These are phyloP conservation scores for Diddensiella caesifluorescens DNA, from an alignment of 805 yeast species.

Conservation along the genomic window DNA sequence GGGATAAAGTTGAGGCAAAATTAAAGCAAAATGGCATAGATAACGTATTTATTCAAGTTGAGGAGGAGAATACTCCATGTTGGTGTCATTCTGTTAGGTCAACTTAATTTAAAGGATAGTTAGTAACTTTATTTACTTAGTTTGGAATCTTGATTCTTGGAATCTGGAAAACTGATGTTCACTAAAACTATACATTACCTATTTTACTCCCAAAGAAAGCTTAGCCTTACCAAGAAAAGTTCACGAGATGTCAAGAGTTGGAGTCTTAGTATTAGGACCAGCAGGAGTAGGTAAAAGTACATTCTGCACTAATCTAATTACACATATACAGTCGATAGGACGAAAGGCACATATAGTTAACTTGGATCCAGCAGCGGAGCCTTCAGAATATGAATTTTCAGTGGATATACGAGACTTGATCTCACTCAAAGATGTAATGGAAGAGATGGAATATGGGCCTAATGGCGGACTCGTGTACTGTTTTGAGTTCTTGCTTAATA, in stretches of 20 bases:
- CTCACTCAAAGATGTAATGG: constrained; percentile 90
- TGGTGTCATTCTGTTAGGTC: too few relatives aligned
- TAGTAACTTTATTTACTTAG: too few relatives aligned
- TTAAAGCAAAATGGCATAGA: constrained; percentile 47
- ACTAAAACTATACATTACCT: too few relatives aligned
- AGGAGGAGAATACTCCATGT: constrained; percentile 55
- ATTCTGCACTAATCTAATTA: constrained; percentile 80
- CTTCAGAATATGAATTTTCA: constrained; percentile 84
- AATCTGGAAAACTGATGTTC: too few relatives aligned
- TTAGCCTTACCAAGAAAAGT: too few relatives aligned
- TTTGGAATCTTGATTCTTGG: too few relatives aligned
- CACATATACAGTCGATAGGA: constrained; percentile 85
- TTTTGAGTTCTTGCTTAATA: constrained; percentile 80
- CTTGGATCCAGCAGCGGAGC: constrained; percentile 95
- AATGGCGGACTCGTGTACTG: constrained; percentile 93
- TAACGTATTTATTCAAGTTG: constrained; percentile 61
- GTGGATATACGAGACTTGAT: constrained; percentile 89
- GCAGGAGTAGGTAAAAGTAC: constrained; percentile 98
- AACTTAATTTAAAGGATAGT: too few relatives aligned
- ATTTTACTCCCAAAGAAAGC: too few relatives aligned
- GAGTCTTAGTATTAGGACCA: constrained; percentile 90
- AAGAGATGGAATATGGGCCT: constrained; percentile 88
- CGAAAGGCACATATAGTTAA: constrained; percentile 93
- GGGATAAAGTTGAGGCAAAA: constrained; percentile 53
- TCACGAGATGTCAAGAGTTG: constrained; percentile 78